These are phyloP conservation scores for Achaetomiella virescens DNA, from an alignment of 495 filamentous ascomycete genomes.

Conservation along the genomic window DNA sequence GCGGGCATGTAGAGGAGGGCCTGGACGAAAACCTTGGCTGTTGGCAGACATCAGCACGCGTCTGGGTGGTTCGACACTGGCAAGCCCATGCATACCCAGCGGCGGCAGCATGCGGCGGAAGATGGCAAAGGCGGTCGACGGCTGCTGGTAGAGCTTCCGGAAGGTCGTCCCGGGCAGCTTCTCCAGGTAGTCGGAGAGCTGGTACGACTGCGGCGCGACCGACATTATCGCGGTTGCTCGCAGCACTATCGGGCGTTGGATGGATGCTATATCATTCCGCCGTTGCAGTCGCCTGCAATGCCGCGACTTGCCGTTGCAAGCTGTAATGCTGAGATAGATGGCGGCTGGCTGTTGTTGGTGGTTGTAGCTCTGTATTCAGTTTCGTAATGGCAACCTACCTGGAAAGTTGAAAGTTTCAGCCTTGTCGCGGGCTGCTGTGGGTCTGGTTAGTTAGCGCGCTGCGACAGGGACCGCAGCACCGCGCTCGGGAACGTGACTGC, in stretches of 20 bases:
- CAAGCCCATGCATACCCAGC: constrained; percentile 54
- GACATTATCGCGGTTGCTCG: constrained; percentile 22
- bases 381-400: not conserved
- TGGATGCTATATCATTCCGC: constrained; percentile 10
- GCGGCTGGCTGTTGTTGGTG: not conserved
- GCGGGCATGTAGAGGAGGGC: constrained; percentile 79
- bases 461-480: too few species aligned
- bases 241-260: not conserved
- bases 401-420: not conserved
- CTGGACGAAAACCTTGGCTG: constrained; percentile 94
- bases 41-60: constrained; percentile 13
- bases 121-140: constrained; percentile 88
- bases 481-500: not conserved
- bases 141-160: constrained; percentile 85
- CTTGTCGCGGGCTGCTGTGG: not conserved
- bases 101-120: constrained; percentile 96
- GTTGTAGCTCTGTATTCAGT: too few species aligned
- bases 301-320: not conserved
- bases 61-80: not conserved
- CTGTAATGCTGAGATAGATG: not conserved
- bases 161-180: constrained; percentile 83
- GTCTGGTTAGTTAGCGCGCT: too few species aligned
- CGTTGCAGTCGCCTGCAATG: not conserved
- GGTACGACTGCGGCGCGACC: constrained; percentile 27
- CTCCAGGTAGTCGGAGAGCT: constrained; percentile 81